Evolutionary conservation across 164 flowering plant species (phyloP), one percentile per base, ranked within the genome.

Genomic region (Piper betle): DNA sequence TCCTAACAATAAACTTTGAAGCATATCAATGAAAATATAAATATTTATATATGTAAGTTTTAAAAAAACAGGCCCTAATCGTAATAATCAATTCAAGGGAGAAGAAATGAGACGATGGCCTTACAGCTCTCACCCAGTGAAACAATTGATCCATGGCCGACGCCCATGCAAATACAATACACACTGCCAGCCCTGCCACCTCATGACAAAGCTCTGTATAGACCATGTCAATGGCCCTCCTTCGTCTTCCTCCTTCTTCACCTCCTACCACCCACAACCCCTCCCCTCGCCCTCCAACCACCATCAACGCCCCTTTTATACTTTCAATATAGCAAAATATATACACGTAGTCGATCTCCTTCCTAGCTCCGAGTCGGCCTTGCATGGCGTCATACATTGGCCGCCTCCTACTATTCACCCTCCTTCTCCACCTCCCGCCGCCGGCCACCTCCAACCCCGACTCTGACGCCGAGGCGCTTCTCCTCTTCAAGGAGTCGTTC

Each of bases 161-260:
- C 57, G 16, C 16, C 18, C 39, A n/a, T 19, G 9, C 57, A 19
- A 8, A 19, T 0, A 55, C 37, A n/a, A 9, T 2, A 33, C 12
- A n/a, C 20, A 37, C 4, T 55, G 15, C 3, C 4, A 16, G 11
- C 58, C 38, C 12, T 5, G 8, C 33, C 57, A 10, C 6, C 38
- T 25, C 58, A 12, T 11, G 9, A 16, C 58, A 37, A 55, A 13
- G 38, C 38, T 13, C 9, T 17, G 33, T 6, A 19, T 25, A 38
- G 65, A 55, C 59, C 41, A 33, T 59, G 58, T 63, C 59, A 25
- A 55, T 41, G n/a, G n/a, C n/a, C n/a, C n/a, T n/a, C n/a, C n/a
- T 15, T 43, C 43, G 43, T 4, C 9, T 15, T 43, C 50, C 50
- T 43, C 10, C 50, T 15, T 43, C n/a, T n/a, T n/a, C n/a, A n/a